Evolutionary conservation across 306 rosid genomes (phyloP).

Genomic region (Aeschynomene evenia): DNA sequence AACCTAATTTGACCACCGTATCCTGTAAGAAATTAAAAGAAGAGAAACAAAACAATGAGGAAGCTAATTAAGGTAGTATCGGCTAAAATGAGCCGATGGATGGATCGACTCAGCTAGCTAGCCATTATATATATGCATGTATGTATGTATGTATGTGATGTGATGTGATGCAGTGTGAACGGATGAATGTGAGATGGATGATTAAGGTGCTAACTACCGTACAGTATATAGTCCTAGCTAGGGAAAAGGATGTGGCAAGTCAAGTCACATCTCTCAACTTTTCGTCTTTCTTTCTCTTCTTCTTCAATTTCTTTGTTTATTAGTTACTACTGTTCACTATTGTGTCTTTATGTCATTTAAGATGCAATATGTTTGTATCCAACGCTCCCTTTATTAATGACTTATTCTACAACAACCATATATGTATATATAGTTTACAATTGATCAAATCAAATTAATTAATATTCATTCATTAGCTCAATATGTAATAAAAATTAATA

Average conservation of each 20-base stretch:
- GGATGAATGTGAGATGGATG: too few species aligned
- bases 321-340: background rate
- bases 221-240: slow-evolving; percentile 8
- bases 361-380: background rate
- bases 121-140: too few species aligned
- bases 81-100: background rate
- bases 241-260: background rate
- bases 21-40: background rate
- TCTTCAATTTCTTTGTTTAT: background rate
- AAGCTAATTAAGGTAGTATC: background rate
- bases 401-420: background rate
- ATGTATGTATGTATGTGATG: too few species aligned
- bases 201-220: background rate
- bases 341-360: background rate
- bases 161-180: too few species aligned
- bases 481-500: too few species aligned
- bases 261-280: background rate
- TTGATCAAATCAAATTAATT: background rate
- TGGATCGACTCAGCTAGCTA: background rate
- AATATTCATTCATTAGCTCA: background rate
- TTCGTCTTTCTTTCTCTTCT: too few species aligned
- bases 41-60: too few species aligned
- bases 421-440: background rate
- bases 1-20: slow-evolving; percentile 7
- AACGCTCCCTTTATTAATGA: background rate